Base-by-base conservation (phyloP, 441 rosid species). In the Corymbia citriodora region DNA sequence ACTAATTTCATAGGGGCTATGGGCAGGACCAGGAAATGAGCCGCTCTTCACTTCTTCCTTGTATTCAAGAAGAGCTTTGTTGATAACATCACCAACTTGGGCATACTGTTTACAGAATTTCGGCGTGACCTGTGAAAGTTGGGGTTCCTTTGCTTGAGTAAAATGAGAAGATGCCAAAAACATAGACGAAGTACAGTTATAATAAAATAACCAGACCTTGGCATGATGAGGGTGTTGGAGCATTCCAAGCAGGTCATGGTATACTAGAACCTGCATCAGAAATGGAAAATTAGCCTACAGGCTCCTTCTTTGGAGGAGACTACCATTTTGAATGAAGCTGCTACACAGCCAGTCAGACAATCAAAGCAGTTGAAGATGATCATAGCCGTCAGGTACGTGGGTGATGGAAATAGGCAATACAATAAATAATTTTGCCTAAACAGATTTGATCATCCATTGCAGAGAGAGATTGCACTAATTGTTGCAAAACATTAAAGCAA, bases 191-290 rank as follows among this genome's bases (percentile, higher is more conserved):
- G 50, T 88, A 90, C 29, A 91, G 87, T 17, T 13, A 65, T 10
- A 53, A 45, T 11, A 40, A 29, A 68, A 68, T 55, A 74, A 88
- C 90, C 87, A 88, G 59, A 98, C 99, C 98, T 98, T 98, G 89
- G 99, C 99, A 94, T 97, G 98, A 91, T 97, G 99, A 50, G 99
- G 99, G 90, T 97, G 99, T 91, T 95, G 99, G 94, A 97, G 90
- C 98, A 98, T 96, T 90, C 99, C 99, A 87, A 98, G 90, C 49
- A 98, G 96, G 92, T 98, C 99, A 91, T 97, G 96, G 95, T 97
- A 98, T 89, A 98, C 98, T 19, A 98, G 93, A 55, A 94, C 98
- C 99, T 98, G 94, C 92, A 93, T 88, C 25, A 65, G 79, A 57
- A 90, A 40, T 8, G 18, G 85, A 57, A 82, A 57, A 57, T 86